Base-by-base conservation (phyloP, 2,329 filamentous ascomycete species). In the Fusarium ambrosium region DNA sequence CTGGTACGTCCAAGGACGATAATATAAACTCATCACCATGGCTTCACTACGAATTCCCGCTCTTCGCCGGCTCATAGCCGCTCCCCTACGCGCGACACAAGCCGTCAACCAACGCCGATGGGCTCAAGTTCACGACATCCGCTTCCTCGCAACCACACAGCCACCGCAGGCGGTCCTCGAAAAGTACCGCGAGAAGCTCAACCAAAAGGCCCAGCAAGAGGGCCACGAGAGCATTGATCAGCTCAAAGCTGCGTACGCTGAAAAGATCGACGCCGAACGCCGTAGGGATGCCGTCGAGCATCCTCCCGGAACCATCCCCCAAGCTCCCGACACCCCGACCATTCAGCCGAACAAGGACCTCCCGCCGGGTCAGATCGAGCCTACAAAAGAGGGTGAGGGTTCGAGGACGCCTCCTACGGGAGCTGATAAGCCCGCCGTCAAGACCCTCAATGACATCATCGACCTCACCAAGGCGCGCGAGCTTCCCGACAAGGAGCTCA, bases 101-200 rank as follows among this genome's bases (percentile, higher is more conserved):
- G 79, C 79, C 64, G 75, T 81, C 66, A 81, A 85, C 76, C 96
- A 98, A 83, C 91, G 92, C 66, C 91, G 95, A 81, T 97, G 94
- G 93, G 96, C 96, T 2, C 94, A 94, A 79, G 95, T 98, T 34
- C 94, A 97, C 83, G 94, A 98, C 83, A 92, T 97, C 58, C 94
- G 95, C 74, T 97, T 96, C 87, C 89, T 98, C 55, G 93, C 93
- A 71, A 97, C 95, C 18, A 94, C 95, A 71, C 90, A 90, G 68
- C 86, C 90, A 67, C 88, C 92, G 56, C 89, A 90, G 68, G 88
- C 89, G 77, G 87, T 98, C 43, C 82, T 94, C 74, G 95, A 97
- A 74, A 97, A 94, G 84, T 99, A 99, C 86, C 91, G 90, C 77
- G 89, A 92, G 67, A 98, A 98, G 86, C 92, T 99, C 72, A 89